Evolutionary conservation across 257 asterid genomes (phyloP), one percentile per base, ranked within the genome.

Genomic region (Echium plantagineum): DNA sequence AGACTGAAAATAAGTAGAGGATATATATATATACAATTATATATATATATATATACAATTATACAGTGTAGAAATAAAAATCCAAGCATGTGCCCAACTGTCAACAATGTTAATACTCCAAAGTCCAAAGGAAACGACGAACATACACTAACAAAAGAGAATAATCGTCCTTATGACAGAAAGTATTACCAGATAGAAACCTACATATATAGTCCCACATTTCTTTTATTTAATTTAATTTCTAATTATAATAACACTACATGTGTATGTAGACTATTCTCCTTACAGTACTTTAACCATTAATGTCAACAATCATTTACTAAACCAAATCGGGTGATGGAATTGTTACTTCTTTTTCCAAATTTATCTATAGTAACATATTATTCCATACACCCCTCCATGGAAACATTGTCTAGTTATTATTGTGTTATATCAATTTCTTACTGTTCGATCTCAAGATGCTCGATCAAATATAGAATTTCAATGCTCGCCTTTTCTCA

Each of bases 121-220:
- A 55, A 65, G 72, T 75, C 77, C 82, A 77, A 55, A 65, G 72
- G 68, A 81, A 77, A 74, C 72, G 87, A 82, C 85, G 83, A 77
- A 52, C 35, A 76, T 66, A 71, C 57, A 58, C 66, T 58, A 75
- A 80, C 69, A 74, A 80, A 85, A 80, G 87, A 80, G 80, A 78
- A 64, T 67, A 78, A 71, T 80, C 80, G 85, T 78, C 89, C 83
- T 80, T 52, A 68, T 63, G 66, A 71, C 68, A 74, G 59, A 32
- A n/a, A 6, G 58, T 42, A 42, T 42, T 42, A 42, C 17, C 49
- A 42, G 49, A 42, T 42, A 42, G 17, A 42, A 42, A 42, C 61
- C 26, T 53, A 58, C 68, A 66, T 26, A 48, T 35, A 48, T 35
- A 61, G 72, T 67, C 71, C 69, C 57, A 72, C 74, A 64, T 31